Evolutionary conservation across 2,329 filamentous ascomycete species (phyloP), one percentile per base, ranked within the genome.

Genomic region (Neofusicoccum sp.): DNA sequence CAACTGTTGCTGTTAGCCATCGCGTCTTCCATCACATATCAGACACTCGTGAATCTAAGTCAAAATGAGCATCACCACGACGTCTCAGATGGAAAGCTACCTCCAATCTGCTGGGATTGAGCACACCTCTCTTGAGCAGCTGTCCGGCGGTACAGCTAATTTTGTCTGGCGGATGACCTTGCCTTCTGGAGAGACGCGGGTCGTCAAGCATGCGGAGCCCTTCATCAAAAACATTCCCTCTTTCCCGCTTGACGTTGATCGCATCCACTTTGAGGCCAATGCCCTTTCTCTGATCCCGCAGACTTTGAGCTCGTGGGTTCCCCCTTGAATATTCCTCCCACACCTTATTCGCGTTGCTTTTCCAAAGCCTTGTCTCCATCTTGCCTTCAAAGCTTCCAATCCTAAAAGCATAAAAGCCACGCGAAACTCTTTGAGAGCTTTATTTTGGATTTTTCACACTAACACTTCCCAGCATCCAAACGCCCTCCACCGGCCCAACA

Each of bases 131-230:
- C 54, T 71, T 4, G 47, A 63, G 0, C 60, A 68, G 2, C 67
- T 76, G 16, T 65, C 65, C 2, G 73, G 73, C 24, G 73, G 73
- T 9, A 71, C 67, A 4, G 71, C 71, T 20, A 76, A 76, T 56
- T 73, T 69, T 20, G 71, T 74, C 41, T 75, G 72, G 57, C 72
- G 73, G 20, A 63, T 71, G 16, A 64, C 47, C 0, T 47, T 62
- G 3, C 40, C 59, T 1, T 33, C 54, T 4, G 58, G 44, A 1
- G 51, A 59, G 16, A 67, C 65, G 2, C 40, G 43, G 14, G 68
- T 76, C 45, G 69, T 71, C 59, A 76, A 76, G 60, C 73, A 76
- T 48, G 72, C 74, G 24, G 70, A 70, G 4, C 67, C 68, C 6
- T 71, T 70, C 30, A 63, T 73, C 3, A 63, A 65, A 28, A 63